Percentiles rank a stretch among this genome's conserved stretches.
Conservation (phyloP, 2,329 filamentous ascomycete species). For the Bertia moriformis region DNA sequence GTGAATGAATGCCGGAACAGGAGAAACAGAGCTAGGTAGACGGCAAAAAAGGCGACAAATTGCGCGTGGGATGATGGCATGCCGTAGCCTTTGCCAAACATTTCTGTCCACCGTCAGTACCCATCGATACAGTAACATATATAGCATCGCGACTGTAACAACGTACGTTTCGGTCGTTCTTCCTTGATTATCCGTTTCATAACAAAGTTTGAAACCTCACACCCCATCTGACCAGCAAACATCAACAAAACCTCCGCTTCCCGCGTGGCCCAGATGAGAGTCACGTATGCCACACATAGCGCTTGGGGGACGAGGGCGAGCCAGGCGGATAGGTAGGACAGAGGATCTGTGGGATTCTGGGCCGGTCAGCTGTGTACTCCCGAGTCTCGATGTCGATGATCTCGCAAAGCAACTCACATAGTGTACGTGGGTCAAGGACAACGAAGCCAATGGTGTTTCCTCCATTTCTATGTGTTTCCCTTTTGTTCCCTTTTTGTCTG, state of each 20-base stretch:
- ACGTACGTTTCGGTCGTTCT: slow-evolving; percentile 47
- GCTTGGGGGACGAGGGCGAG: slow-evolving; percentile 87
- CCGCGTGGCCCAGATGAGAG: slow-evolving; percentile 78
- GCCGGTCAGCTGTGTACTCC: background rate
- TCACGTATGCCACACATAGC: slow-evolving; percentile 77
- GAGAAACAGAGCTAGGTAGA: slow-evolving; percentile 1
- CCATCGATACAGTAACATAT: no score
- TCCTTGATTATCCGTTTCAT: slow-evolving; percentile 87
- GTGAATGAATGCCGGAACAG: background rate
- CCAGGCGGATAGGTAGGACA: slow-evolving; percentile 84
- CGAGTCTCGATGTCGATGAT: no score
- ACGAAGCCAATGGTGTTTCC: slow-evolving; percentile 56
- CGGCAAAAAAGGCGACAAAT: background rate
- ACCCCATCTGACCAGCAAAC: slow-evolving; percentile 81
- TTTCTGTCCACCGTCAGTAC: slow-evolving; percentile 50
- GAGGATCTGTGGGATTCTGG: slow-evolving; percentile 69
- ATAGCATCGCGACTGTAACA: background rate
- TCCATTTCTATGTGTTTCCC: no score
- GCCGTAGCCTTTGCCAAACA: slow-evolving; percentile 68
- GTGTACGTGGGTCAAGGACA: slow-evolving; percentile 90
- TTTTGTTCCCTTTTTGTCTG: no score
- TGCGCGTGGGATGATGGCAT: slow-evolving; percentile 46
- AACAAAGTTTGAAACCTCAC: slow-evolving; percentile 78
- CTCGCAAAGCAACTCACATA: slow-evolving; percentile 57
- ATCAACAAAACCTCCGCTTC: slow-evolving; percentile 81